Evolutionary conservation across 257 asterid genomes (phyloP), one percentile per base, ranked within the genome.

Genomic region (Penstemon davidsonii): DNA sequence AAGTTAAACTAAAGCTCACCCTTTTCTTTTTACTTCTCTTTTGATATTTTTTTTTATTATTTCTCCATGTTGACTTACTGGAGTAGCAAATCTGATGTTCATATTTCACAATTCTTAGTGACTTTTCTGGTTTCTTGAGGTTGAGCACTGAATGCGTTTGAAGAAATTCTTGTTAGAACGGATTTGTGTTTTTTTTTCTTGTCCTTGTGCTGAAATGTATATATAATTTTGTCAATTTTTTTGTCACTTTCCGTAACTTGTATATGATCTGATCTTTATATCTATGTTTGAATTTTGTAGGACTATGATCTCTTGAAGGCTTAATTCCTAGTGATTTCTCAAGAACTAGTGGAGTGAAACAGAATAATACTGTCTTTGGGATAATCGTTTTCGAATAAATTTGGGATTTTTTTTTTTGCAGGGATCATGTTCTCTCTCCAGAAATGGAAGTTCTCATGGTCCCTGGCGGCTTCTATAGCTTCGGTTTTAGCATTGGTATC

Each of bases 391-490:
- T 25, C 33, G 33, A 25, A 25, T 25, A 25, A 25, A 25, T 25
- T 25, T 25, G 33, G 0, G 33, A 25, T 25, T 25, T 25, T 25
- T 25, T 37, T 37, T 54, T 69, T 70, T n/a, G 25, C 50, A 41
- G 88, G 85, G 85, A 83, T 86, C 85, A 92, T 90, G 98, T 73
- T 72, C 70, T 75, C 85, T 82, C 66, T 78, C 80, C 94, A 82
- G 88, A 92, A 86, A 85, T 83, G 95, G 90, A 88, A 79, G 88
- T 79, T 83, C 72, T 86, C 97, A 80, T 88, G 92, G 95, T 87
- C 96, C 82, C 82, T 83, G 41, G 83, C 76, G 65, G 88, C 85
- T 43, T 65, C 82, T 12, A 70, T 81, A 65, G 95, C 89, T 81
- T 87, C 89, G 45, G 19, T 87, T 67, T 67, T 88, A 74, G 85